Conservation (phyloP, 306 rosid genomes). For the Malus asiatica region DNA sequence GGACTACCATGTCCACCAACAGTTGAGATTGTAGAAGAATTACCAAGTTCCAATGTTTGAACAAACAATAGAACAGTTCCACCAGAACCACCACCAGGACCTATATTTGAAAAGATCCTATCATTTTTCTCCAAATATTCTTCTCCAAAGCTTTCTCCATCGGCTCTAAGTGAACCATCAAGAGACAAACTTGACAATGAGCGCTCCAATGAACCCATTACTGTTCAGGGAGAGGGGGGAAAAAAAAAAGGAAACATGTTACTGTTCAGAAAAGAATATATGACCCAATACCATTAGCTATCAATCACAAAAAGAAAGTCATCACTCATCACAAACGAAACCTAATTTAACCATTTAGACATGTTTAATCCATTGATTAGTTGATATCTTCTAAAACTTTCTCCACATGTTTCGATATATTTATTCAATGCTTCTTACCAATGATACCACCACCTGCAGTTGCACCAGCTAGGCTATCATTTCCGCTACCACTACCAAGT, state of each 20-base stretch:
- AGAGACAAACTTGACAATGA: conserved; percentile 65
- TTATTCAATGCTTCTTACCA: conserved; percentile 30
- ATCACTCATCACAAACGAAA: not conserved
- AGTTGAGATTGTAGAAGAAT: conserved; percentile 63
- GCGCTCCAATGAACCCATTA: conserved; percentile 89
- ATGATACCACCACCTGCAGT: conserved; percentile 94
- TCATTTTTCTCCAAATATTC: conserved; percentile 34
- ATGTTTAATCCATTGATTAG: not conserved
- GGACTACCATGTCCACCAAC: conserved; percentile 85
- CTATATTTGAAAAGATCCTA: conserved; percentile 38
- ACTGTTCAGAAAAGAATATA: not conserved
- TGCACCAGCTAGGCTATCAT: conserved; percentile 71
- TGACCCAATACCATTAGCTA: not conserved
- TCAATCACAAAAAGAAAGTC: not conserved
- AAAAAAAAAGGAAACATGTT: not conserved
- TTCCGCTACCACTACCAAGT: conserved; percentile 99
- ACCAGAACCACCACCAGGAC: conserved; percentile 99
- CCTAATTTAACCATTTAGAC: not conserved
- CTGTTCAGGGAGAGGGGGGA: conserved; percentile 27
- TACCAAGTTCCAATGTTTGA: conserved; percentile 49
- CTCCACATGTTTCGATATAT: not conserved
- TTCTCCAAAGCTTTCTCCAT: conserved; percentile 84
- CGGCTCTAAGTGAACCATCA: conserved; percentile 69
- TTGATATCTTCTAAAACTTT: not conserved
- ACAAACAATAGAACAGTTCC: conserved; percentile 90